These are phyloP conservation scores for Rhynchosporium secalis DNA, from an alignment of 2,329 filamentous ascomycete species.

Conservation along the genomic window DNA sequence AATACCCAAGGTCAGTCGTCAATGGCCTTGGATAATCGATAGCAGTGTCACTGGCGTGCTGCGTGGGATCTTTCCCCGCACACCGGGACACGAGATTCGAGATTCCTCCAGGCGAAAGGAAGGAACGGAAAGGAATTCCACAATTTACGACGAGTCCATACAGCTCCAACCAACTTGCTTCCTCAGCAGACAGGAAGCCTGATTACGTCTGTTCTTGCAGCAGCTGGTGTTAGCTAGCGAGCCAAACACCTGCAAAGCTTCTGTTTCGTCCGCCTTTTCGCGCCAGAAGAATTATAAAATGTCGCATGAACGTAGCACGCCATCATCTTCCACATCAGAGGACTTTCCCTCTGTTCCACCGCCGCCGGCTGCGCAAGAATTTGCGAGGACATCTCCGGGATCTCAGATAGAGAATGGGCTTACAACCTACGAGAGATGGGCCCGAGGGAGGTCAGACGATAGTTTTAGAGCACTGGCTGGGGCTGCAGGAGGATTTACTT, in stretches of 20 bases:
- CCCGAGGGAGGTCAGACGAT: slow-evolving; percentile 55
- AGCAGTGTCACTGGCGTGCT: slow-evolving; percentile 56
- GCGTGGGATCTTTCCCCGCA: slow-evolving; percentile 60
- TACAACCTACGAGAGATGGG: slow-evolving; percentile 57
- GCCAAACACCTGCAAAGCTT: slow-evolving; percentile 35
- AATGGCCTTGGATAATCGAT: slow-evolving; percentile 60
- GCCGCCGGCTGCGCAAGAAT: slow-evolving; percentile 27
- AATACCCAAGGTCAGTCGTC: slow-evolving; percentile 41
- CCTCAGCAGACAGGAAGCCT: neutral
- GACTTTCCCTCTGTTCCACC: slow-evolving; percentile 34
- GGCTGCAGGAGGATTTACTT: slow-evolving; percentile 86
- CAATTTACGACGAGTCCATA: neutral
- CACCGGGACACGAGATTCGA: slow-evolving; percentile 48
- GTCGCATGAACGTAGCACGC: slow-evolving; percentile 46
- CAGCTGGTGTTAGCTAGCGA: slow-evolving; percentile 35
- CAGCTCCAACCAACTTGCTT: neutral
- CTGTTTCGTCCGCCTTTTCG: slow-evolving; percentile 39
- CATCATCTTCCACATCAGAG: slow-evolving; percentile 37
- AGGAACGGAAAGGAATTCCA: slow-evolving; percentile 21
- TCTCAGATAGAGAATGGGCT: slow-evolving; percentile 32
- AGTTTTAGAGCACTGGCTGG: slow-evolving; percentile 84
- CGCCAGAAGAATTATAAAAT: slow-evolving; percentile 44
- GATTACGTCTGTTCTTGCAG: slow-evolving; percentile 16
- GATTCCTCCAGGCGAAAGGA: slow-evolving; percentile 54
- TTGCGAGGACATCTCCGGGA: slow-evolving; percentile 23